Base-by-base conservation (phyloP, 2,329 filamentous ascomycete species). In the Trichophyton mentagrophytes region DNA sequence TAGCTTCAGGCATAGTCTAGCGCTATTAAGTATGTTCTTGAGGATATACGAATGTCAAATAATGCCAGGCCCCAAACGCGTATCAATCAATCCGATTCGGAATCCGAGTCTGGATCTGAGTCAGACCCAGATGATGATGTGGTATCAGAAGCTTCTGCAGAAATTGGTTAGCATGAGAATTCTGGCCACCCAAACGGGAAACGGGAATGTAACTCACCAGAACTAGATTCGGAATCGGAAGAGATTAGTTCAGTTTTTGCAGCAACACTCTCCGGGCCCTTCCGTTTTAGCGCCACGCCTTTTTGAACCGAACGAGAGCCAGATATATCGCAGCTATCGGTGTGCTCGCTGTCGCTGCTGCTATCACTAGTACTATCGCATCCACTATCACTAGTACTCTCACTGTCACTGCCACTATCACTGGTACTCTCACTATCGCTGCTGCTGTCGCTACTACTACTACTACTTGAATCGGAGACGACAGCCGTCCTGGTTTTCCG, bases 391-490 rank as follows among this genome's bases (percentile, higher is more conserved):
- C 57, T 61, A 13, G 6, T 61, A 42, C 55, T 61, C 15, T 67
- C 65, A 49, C 63, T 67, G 8, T 67, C 65, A 62, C 69, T 70
- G 4, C 66, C 68, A 61, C 68, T 69, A 49, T 61, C 20, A 60
- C 57, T 61, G n/a, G 46, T 46, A 51, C 38, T 62, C 25, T 61
- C 62, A 53, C 66, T 68, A 47, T 66, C 64, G 46, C 67, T 69
- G 33, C 67, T 67, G 49, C 61, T 69, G 66, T 72, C 74, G 51
- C 73, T 72, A 64, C 72, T 75, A 17, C 17, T 75, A 17, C 17
- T 17, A 63, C 72, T 74, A 60, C 73, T 76, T 3, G 72, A 74
- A 57, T 75, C 73, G 47, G 76, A 73, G 20, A 77, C 68, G 49
- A 77, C 63, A 44, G 67, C 70, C 58, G 74, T 69, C 61, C 75